Evolutionary conservation across 176 grass and related monocot species (phyloP).

Genomic region (Neostapfia colusana): DNA sequence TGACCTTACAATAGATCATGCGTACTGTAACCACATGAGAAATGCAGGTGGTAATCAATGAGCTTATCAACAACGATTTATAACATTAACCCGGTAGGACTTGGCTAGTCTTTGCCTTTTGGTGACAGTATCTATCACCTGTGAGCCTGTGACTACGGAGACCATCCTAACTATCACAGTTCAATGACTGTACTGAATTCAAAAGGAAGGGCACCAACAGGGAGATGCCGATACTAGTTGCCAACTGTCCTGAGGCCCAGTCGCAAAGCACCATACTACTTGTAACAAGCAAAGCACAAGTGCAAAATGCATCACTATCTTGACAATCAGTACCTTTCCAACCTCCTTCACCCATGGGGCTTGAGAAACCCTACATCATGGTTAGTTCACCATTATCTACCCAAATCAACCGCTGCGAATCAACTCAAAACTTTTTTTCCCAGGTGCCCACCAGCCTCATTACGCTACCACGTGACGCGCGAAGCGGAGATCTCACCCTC

Average conservation of each 20-base stretch:
- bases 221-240: neutral
- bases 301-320: neutral
- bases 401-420: neutral
- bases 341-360: neutral
- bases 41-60: slow-evolving; percentile 2
- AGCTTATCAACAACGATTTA: too few species aligned
- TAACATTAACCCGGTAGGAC: neutral
- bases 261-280: neutral
- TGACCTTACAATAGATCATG: neutral
- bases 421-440: neutral
- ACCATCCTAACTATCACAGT: neutral
- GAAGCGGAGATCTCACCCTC: neutral
- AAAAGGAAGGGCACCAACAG: neutral
- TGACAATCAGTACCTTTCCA: neutral
- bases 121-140: neutral
- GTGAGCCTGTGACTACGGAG: neutral
- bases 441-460: neutral
- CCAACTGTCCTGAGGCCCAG: neutral
- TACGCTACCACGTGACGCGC: neutral
- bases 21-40: neutral
- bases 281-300: neutral
- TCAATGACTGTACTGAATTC: neutral
- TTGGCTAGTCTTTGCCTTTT: neutral
- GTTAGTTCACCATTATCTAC: neutral
- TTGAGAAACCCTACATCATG: neutral